phyloP scores from a whole-genome alignment of 805 yeast species.

The Candida railenensis region DNA sequence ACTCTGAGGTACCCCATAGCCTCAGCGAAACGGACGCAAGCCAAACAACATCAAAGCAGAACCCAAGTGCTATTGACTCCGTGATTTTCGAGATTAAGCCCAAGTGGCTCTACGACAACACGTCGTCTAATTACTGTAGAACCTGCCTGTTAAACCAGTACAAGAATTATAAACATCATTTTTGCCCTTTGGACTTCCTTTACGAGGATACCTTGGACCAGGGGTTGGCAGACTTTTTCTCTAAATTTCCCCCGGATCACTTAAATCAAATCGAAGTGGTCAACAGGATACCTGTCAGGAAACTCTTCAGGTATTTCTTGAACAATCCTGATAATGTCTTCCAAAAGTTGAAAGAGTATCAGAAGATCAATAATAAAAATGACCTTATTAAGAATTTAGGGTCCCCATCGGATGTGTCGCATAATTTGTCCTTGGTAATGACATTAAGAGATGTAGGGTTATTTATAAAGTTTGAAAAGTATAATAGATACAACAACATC shows the following conservation, averaged over 20 bases:
- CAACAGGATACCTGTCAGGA: conserved; percentile 31
- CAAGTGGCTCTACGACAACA: conserved; percentile 55
- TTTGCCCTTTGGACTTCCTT: conserved; percentile 49
- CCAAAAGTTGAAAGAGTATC: conserved; percentile 32
- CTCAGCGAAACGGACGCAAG: too few species aligned
- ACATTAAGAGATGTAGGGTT: conserved; percentile 58
- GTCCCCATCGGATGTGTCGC: conserved; percentile 38
- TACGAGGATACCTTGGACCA: conserved; percentile 25
- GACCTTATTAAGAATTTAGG: conserved; percentile 31
- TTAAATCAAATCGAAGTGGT: conserved; percentile 17
- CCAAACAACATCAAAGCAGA: neutral
- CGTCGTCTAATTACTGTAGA: conserved; percentile 46
- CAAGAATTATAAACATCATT: conserved; percentile 32
- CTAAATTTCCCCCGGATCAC: conserved; percentile 18
- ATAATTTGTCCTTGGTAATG: conserved; percentile 45
- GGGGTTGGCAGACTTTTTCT: conserved; percentile 35
- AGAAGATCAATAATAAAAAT: conserved; percentile 29
- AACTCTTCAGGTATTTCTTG: conserved; percentile 35
- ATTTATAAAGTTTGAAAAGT: conserved; percentile 39
- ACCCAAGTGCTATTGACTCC: conserved; percentile 9
- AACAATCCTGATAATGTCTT: conserved; percentile 27
- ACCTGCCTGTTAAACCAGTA: conserved; percentile 53
- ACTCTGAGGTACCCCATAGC: neutral
- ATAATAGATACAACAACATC: conserved; percentile 22
- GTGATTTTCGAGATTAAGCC: conserved; percentile 55